Percentiles rank a stretch among this genome's conserved stretches.
Conservation (phyloP, 2,329 filamentous ascomycete species). For the Colletotrichum viniferum region DNA sequence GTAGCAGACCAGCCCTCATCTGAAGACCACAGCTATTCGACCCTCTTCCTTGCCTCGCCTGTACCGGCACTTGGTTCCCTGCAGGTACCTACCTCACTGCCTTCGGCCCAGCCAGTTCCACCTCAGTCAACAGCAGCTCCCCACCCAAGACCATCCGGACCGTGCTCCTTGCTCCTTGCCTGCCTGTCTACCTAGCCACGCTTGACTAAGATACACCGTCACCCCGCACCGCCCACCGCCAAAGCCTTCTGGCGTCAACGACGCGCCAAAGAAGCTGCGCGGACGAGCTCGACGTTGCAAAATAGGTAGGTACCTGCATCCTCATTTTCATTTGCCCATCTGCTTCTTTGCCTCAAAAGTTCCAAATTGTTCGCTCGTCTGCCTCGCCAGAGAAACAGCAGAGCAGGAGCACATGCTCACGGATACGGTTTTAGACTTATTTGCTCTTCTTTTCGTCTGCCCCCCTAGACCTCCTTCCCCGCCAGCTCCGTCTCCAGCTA, state of each 20-base stretch:
- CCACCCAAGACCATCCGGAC: neutral
- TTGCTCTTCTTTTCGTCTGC: neutral
- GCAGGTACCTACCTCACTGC: neutral
- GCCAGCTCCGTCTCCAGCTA: neutral
- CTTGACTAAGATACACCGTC: neutral
- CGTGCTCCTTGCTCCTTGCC: neutral
- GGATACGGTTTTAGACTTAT: neutral
- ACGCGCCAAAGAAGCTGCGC: neutral
- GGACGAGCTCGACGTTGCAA: neutral
- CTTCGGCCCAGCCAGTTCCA: neutral
- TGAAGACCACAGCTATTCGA: neutral
- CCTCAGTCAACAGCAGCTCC: neutral
- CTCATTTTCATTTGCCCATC: neutral
- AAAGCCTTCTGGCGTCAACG: conserved; percentile 4
- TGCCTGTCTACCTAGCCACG: neutral
- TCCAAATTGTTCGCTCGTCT: neutral
- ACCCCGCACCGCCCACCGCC: conserved; percentile 3
- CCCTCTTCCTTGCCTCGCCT: neutral
- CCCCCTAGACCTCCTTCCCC: neutral
- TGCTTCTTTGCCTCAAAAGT: neutral
- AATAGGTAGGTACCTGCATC: neutral
- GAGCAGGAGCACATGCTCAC: neutral
- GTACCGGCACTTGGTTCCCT: neutral
- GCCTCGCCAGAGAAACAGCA: neutral
- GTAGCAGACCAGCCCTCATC: neutral